Evolutionary conservation across 2,329 filamentous ascomycete genomes (phyloP).

Genomic region (Paramyrothecium sp.): DNA sequence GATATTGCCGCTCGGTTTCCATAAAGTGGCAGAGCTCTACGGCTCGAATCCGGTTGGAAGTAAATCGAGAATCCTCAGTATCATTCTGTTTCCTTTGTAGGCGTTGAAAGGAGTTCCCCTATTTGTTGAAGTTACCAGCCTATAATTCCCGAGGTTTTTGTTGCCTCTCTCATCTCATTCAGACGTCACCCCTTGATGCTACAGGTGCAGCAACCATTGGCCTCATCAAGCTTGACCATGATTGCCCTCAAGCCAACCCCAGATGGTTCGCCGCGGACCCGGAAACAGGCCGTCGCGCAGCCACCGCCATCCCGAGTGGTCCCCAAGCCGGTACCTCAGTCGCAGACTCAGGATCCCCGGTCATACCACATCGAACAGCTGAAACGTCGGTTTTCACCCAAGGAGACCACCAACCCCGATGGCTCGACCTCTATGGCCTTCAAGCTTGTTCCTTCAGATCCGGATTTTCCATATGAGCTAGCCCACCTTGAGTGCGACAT

Average conservation of each 20-base stretch:
- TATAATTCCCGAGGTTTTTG: no score
- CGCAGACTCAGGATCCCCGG: conserved; percentile 65
- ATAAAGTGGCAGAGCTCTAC: no score
- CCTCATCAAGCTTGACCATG: conserved; percentile 33
- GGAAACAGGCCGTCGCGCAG: conserved; percentile 46
- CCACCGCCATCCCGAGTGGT: conserved; percentile 50
- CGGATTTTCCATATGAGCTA: conserved; percentile 80
- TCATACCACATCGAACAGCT: conserved; percentile 75
- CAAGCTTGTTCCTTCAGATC: conserved; percentile 70
- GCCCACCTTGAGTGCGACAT: conserved; percentile 66
- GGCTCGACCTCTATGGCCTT: conserved; percentile 61
- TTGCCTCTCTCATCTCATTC: no score
- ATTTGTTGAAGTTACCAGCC: no score
- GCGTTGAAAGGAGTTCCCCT: background rate
- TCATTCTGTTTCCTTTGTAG: background rate
- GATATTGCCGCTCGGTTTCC: no score
- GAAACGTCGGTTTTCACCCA: conserved; percentile 60
- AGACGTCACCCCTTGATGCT: no score
- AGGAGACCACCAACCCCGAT: conserved; percentile 39
- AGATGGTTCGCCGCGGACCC: conserved; percentile 26
- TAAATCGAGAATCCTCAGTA: no score
- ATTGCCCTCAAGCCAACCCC: conserved; percentile 31
- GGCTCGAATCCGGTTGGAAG: no score
- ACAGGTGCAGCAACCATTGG: no score
- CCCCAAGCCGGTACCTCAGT: conserved; percentile 62